Base-by-base conservation (phyloP, 1,284 basidiomycete species). In the Cryptococcus sp. region DNA sequence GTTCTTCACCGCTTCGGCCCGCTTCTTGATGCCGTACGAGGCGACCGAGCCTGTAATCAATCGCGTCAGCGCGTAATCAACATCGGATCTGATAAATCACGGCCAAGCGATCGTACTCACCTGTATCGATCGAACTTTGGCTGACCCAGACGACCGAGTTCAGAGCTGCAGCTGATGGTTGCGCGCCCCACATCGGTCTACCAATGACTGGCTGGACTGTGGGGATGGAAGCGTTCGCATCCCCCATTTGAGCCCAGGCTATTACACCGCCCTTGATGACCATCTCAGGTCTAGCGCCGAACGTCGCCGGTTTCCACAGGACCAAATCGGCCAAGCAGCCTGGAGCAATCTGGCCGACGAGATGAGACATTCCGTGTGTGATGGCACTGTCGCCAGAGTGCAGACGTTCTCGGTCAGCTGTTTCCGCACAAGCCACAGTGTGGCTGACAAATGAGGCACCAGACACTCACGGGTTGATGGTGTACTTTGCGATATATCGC, bases 401-500 rank as follows among this genome's bases (percentile, higher is more conserved):
- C n/a, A 38, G 45, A 43, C 29, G 43, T 25, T 17, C 39, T 38
- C 16, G 34, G 15, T 15, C 13, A 41, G 19, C 22, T 20, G 13
- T 38, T 15, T 23, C 25, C 23, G 2, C 8, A 6, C 19, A 44
- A 44, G 8, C 38, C 29, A 10, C 13, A 34, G 2, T 4, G 8
- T 13, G 39, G 50, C 15, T 23, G 45, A 23, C 16, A 15, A 48
- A 22, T 6, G n/a, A n/a, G 22, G 48, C 4, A 17, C 34, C 40
- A 11, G 22, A 1, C 10, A 84, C 91, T 73, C 64, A 94, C 91
- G 96, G 93, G 74, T 99, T 99, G 76, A 99, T 86, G 11, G 95
- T 99, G 77, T 98, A 97, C 76, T 99, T 99, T 15, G 94, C 85
- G 20, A 99, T 83, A 78, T 98, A 99, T 58, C 95, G 84, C 81